phyloP scores from a whole-genome alignment of 495 filamentous ascomycete genomes.

The Viridothelium virens region DNA sequence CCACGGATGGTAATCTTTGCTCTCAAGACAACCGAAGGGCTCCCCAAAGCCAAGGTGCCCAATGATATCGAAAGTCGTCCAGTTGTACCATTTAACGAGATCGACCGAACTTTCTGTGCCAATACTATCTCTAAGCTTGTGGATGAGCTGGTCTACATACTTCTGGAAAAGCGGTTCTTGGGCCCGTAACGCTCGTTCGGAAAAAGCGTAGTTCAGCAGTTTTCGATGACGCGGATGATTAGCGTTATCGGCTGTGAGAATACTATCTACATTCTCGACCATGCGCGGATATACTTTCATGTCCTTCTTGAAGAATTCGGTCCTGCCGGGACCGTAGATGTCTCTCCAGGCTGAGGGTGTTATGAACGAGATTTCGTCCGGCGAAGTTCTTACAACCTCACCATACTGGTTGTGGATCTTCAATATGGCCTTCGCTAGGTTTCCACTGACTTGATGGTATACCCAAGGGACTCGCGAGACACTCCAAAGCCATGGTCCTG shows the following conservation, averaged over 20 bases:
- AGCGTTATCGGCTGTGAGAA: conserved; percentile 21
- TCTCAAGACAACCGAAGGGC: conserved; percentile 32
- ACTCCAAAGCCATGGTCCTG: not conserved
- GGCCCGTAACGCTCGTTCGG: conserved; percentile 29
- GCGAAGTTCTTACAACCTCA: conserved; percentile 18
- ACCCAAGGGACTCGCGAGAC: not conserved
- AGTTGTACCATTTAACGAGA: conserved; percentile 32
- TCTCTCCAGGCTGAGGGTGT: conserved; percentile 23
- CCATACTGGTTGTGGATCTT: conserved; percentile 14
- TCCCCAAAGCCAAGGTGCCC: conserved; percentile 35
- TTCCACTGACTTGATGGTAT: not conserved
- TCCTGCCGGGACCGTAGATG: conserved; percentile 20
- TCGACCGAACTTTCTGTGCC: conserved; percentile 25
- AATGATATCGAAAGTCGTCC: conserved; percentile 35
- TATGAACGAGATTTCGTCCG: conserved; percentile 21
- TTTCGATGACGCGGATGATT: conserved; percentile 30
- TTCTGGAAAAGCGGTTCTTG: conserved; percentile 32
- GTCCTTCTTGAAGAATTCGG: not conserved
- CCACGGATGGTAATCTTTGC: conserved; percentile 28
- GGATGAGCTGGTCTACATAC: conserved; percentile 31
- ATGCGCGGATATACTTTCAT: not conserved
- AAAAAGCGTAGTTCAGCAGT: conserved; percentile 30
- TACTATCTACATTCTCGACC: not conserved
- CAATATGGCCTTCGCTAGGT: not conserved
- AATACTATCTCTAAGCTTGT: conserved; percentile 24